A percentile compares a stretch with the other conserved stretches of the same genome.
Conservation (phyloP, 305 asterid species). For the Nicotiana rustica region DNA sequence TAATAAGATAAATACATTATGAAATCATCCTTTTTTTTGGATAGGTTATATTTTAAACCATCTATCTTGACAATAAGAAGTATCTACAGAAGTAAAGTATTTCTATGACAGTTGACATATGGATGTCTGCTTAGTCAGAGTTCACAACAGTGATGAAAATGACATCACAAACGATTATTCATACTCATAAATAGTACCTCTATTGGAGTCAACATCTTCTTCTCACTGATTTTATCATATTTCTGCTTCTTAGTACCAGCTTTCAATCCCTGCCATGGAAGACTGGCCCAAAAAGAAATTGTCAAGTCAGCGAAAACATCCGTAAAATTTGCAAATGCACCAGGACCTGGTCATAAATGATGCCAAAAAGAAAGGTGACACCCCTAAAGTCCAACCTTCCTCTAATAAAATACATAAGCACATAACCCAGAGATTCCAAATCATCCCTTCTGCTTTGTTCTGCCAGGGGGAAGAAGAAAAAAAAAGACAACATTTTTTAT, state of each 20-base stretch:
- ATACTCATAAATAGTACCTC: conserved; percentile 58
- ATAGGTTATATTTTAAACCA: conserved; percentile 2
- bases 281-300: conserved; percentile 53
- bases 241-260: conserved; percentile 97
- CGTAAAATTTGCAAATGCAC: conserved; percentile 23
- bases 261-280: conserved; percentile 97
- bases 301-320: conserved; percentile 6
- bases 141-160: conserved; percentile 4
- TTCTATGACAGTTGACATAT: background rate
- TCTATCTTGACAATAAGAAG: conserved; percentile 7
- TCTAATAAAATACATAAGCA: conserved; percentile 93
- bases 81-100: background rate
- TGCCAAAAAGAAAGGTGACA: conserved; percentile 33
- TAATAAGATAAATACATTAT: conserved; percentile 6
- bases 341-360: conserved; percentile 18
- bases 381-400: conserved; percentile 69
- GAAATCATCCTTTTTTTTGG: background rate
- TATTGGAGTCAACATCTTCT: conserved; percentile 89
- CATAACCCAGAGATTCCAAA: conserved; percentile 97
- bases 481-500: background rate
- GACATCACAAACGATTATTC: background rate
- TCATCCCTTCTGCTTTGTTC: conserved; percentile 99
- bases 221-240: conserved; percentile 93
- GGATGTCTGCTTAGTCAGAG: background rate
- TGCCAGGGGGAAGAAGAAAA: conserved; percentile 43